A percentile compares a stretch with the other conserved stretches of the same genome.
These are phyloP conservation scores for Fusarium oligoseptatum DNA, from an alignment of 2,329 filamentous ascomycete species.

Conservation along the genomic window DNA sequence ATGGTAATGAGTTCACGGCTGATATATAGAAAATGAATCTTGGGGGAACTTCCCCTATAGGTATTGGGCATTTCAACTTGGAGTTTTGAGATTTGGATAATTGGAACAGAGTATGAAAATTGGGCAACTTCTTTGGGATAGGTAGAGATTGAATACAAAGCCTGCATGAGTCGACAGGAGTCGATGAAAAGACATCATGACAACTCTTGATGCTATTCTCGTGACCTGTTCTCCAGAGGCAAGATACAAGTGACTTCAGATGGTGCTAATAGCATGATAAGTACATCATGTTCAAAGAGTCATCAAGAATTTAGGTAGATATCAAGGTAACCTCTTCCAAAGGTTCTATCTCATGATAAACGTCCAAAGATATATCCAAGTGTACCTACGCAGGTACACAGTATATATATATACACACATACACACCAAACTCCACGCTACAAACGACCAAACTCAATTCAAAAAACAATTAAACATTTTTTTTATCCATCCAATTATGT, in stretches of 20 bases:
- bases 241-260: neutral
- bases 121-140: neutral
- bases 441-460: neutral
- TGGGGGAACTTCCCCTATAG: neutral
- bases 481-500: constrained; percentile 39
- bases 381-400: too few relatives aligned
- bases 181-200: neutral
- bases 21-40: constrained; percentile 13
- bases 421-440: neutral
- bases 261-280: neutral
- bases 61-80: constrained; percentile 5
- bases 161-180: neutral
- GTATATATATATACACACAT: neutral
- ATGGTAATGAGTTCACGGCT: constrained; percentile 36
- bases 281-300: neutral
- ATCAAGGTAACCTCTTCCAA: neutral
- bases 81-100: constrained; percentile 14
- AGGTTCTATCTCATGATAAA: neutral
- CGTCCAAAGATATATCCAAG: neutral
- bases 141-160: constrained; percentile 6
- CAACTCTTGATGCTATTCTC: neutral
- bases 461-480: constrained; percentile 38
- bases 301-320: neutral
- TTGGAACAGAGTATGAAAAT: neutral
- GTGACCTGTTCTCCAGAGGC: neutral